Base-by-base conservation (phyloP, 345 rosid genomes). In the Moricandia arvensis region DNA sequence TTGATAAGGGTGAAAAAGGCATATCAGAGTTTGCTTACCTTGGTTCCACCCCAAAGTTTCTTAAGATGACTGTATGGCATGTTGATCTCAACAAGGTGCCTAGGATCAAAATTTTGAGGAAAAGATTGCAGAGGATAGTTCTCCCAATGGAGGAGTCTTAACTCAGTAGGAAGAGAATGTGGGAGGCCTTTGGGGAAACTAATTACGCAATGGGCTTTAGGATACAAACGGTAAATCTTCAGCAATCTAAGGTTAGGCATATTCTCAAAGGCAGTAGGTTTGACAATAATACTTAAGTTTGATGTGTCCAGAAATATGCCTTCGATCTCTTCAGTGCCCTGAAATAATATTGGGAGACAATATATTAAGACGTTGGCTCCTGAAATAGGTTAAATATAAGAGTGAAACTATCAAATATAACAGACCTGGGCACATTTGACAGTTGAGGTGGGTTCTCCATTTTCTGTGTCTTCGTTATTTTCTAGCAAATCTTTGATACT, bases 121-220 rank as follows among this genome's bases (percentile, higher is more conserved):
- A 74, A 4, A 24, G 4, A 21, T 45, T 31, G 7, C 27, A 74
- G 27, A 43, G 78, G 72, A 47, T 74, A 74, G 57, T 66, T 13
- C 0, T 74, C 78, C 78, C 81, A 82, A 4, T 74, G 78, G 1
- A 74, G 66, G 26, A 74, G 72, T 3, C 72, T 74, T 29, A 74
- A 51, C 37, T 59, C 60, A 13, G 2, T 1, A 41, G 78, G 78
- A 11, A 66, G 47, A 18, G 51, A 74, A 4, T 4, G 6, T 0
- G 67, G 18, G 0, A 4, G 3, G 35, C 62, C 73, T 2, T 3
- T 7, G 0, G n/a, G n/a, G 4, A 68, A 6, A 8, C 16, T 27
- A n/a, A 68, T 2, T 11, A 15, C 12, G 8, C 31, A 29, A 69
- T 35, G 43, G 0, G 6, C 27, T 3, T 13, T 5, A 62, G 9